Percentiles rank a stretch among this genome's conserved stretches.
phyloP scores from a whole-genome alignment of 2,329 filamentous ascomycete genomes.

The Ophiostoma ips region DNA sequence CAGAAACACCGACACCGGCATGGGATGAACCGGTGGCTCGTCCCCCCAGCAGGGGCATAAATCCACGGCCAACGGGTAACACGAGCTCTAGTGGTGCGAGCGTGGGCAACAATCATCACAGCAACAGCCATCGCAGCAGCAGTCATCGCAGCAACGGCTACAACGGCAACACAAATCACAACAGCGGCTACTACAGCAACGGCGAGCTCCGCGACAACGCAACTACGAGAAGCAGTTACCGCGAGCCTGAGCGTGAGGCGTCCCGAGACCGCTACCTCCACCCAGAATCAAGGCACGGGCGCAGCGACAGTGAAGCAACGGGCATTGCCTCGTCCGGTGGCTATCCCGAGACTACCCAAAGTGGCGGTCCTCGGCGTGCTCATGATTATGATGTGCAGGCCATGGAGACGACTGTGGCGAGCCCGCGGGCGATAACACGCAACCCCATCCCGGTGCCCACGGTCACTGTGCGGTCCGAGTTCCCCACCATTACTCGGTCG shows the following conservation, averaged over 20 bases:
- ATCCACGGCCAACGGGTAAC: constrained; percentile 18
- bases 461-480: constrained; percentile 93
- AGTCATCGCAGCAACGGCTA: background rate
- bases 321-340: constrained; percentile 63
- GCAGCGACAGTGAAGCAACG: constrained; percentile 68
- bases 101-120: constrained; percentile 22
- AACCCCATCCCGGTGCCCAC: constrained; percentile 84
- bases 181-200: constrained; percentile 11
- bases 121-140: constrained; percentile 16
- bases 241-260: constrained; percentile 24
- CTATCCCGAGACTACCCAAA: constrained; percentile 63
- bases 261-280: constrained; percentile 29
- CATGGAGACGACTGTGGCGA: constrained; percentile 76
- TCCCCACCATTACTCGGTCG: constrained; percentile 82
- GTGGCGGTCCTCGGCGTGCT: constrained; percentile 50
- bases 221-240: constrained; percentile 23
- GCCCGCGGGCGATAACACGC: constrained; percentile 55
- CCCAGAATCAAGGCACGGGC: constrained; percentile 41
- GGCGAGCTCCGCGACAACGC: constrained; percentile 21
- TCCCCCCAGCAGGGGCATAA: constrained; percentile 36
- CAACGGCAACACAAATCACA: background rate
- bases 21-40: constrained; percentile 54
- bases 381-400: constrained; percentile 95
- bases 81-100: constrained; percentile 21
- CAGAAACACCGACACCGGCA: constrained; percentile 37